phyloP scores from a whole-genome alignment of 2,329 filamentous ascomycete species.

The Bipolaris victoriae region DNA sequence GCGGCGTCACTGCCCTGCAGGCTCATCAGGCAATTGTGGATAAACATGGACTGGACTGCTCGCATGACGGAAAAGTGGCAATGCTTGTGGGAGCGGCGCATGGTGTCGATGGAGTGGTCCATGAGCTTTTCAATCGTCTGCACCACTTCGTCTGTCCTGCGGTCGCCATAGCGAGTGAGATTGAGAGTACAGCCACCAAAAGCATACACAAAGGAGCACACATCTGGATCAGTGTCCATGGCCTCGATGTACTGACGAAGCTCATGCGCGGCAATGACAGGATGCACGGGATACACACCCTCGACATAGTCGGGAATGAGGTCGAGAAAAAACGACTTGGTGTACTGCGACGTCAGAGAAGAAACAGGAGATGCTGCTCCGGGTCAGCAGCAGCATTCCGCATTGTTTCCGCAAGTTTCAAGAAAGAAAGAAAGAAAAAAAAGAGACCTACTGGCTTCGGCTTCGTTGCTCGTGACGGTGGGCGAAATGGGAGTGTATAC shows the following conservation, averaged over 20 bases:
- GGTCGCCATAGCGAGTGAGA: conserved; percentile 47
- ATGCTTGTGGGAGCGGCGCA: conserved; percentile 49
- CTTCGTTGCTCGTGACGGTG: conserved; percentile 21
- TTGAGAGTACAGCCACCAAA: conserved; percentile 56
- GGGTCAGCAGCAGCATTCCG: conserved; percentile 14
- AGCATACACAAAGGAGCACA: conserved; percentile 53
- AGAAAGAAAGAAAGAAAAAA: neutral
- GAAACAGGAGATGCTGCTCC: conserved; percentile 26
- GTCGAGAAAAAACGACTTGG: conserved; percentile 49
- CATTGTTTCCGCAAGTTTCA: neutral
- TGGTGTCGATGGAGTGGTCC: conserved; percentile 46
- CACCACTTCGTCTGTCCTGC: conserved; percentile 40
- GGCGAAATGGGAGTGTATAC: conserved; percentile 22
- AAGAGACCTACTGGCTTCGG: conserved; percentile 29
- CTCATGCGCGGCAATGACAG: conserved; percentile 53
- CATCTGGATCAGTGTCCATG: conserved; percentile 50
- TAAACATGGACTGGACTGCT: conserved; percentile 60
- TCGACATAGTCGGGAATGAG: conserved; percentile 54
- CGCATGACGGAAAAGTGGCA: conserved; percentile 53
- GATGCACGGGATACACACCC: conserved; percentile 57
- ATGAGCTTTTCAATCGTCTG: conserved; percentile 43
- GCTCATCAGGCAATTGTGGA: conserved; percentile 60
- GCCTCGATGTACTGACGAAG: conserved; percentile 42
- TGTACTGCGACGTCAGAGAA: conserved; percentile 26
- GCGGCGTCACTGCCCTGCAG: conserved; percentile 57